Evolutionary conservation across 2,329 filamentous ascomycete species (phyloP).

Genomic region (Sarocladium strictum): DNA sequence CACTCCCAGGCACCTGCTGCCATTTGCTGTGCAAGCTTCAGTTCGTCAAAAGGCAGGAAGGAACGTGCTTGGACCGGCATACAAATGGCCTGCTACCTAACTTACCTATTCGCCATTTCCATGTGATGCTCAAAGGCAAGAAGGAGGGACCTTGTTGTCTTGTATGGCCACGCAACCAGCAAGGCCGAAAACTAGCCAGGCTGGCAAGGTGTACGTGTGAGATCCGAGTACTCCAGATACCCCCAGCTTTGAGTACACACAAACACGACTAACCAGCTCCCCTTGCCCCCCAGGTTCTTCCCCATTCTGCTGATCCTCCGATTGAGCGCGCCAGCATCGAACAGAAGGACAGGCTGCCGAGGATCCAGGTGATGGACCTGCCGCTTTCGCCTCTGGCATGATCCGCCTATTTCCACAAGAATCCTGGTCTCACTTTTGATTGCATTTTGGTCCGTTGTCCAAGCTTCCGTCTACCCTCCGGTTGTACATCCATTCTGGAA

Average conservation of each 20-base stretch:
- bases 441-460: neutral
- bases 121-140: neutral
- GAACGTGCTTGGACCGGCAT: neutral
- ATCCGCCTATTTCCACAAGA: conserved; percentile 6
- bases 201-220: too few species aligned
- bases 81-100: too few species aligned
- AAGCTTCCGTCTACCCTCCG: neutral
- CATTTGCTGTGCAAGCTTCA: neutral
- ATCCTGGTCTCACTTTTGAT: neutral
- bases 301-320: neutral
- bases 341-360: neutral
- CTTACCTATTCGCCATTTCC: neutral
- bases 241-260: too few species aligned
- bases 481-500: neutral
- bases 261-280: neutral
- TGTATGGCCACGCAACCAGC: neutral
- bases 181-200: too few species aligned
- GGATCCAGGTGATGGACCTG: conserved; percentile 1
- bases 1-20: neutral
- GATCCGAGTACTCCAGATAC: too few species aligned
- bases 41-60: neutral
- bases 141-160: neutral
- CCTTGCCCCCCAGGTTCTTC: neutral
- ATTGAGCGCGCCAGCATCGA: neutral
- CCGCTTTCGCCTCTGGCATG: conserved; percentile 8